phyloP scores from a whole-genome alignment of 2,329 filamentous ascomycete genomes.

The Paecilomyces fulvus region DNA sequence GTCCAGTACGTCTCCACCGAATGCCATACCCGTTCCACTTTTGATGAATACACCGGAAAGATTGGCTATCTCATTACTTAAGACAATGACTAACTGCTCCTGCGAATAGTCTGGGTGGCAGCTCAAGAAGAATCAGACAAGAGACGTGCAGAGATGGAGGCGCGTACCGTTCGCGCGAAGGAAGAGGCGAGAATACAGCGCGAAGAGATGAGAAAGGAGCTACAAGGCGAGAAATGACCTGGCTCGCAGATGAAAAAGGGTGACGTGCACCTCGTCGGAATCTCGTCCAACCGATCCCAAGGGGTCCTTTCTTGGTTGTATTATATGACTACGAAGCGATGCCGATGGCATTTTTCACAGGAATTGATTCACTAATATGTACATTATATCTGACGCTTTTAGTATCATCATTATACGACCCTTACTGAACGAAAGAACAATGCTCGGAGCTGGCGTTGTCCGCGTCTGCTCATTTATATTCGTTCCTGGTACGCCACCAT shows the following conservation, averaged over 20 bases:
- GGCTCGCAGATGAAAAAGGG: neutral
- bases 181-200: slow-evolving; percentile 26
- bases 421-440: neutral
- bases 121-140: slow-evolving; percentile 28
- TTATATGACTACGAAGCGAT: slow-evolving; percentile 5
- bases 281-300: neutral
- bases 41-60: neutral
- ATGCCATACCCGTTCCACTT: neutral
- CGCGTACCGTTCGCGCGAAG: slow-evolving; percentile 16
- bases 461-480: no score
- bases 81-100: neutral
- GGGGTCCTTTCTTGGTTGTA: slow-evolving; percentile 1
- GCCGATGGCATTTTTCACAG: neutral
- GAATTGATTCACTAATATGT: neutral
- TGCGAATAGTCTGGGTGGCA: slow-evolving; percentile 29
- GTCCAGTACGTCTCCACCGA: slow-evolving; percentile 55
- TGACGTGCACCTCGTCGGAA: neutral
- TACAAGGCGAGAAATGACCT: slow-evolving; percentile 25
- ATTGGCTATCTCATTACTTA: neutral
- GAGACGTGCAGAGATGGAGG: slow-evolving; percentile 17
- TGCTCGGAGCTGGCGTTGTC: neutral
- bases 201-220: slow-evolving; percentile 33
- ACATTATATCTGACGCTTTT: neutral
- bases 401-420: neutral
- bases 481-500: no score